Percentiles rank a stretch among this genome's conserved stretches.
Evolutionary conservation across 2,329 filamentous ascomycete species (phyloP).

Genomic region (Thielaviopsis euricoi): DNA sequence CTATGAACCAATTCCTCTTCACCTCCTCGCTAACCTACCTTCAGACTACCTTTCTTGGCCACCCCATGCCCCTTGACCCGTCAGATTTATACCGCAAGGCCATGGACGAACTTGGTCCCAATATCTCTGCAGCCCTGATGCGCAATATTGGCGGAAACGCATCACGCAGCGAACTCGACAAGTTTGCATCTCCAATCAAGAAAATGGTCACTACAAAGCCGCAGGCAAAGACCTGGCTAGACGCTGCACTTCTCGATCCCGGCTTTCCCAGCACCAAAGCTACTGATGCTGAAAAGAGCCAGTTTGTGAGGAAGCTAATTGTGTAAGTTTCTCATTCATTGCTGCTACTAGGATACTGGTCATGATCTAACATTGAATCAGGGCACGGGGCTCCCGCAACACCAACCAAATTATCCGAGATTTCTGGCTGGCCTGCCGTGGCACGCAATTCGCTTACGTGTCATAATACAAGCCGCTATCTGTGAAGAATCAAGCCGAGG

Average conservation of each 20-base stretch:
- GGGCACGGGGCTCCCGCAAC: conserved; percentile 43
- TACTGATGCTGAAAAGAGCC: conserved; percentile 37
- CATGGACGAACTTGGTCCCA: conserved; percentile 42
- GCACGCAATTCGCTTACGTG: conserved; percentile 34
- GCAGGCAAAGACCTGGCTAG: conserved; percentile 44
- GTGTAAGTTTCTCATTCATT: conserved; percentile 27
- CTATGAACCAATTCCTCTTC: not conserved
- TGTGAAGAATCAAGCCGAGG: no score
- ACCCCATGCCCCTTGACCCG: conserved; percentile 25
- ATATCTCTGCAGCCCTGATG: conserved; percentile 41
- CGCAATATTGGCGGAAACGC: conserved; percentile 53
- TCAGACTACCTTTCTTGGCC: conserved; percentile 35
- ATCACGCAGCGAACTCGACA: conserved; percentile 55
- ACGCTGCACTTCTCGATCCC: conserved; percentile 37
- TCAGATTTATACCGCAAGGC: conserved; percentile 30
- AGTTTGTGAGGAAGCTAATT: conserved; percentile 51
- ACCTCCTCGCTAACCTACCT: conserved; percentile 1
- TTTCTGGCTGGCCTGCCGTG: conserved; percentile 55
- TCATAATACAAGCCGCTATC: not conserved
- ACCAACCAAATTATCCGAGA: conserved; percentile 54
- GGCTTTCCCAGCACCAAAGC: conserved; percentile 45
- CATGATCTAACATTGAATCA: conserved; percentile 16
- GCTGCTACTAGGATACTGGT: not conserved
- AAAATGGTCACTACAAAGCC: conserved; percentile 43
- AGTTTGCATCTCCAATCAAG: conserved; percentile 52